Evolutionary conservation across 2,329 filamentous ascomycete species (phyloP).

Genomic region (Phoma sp.): DNA sequence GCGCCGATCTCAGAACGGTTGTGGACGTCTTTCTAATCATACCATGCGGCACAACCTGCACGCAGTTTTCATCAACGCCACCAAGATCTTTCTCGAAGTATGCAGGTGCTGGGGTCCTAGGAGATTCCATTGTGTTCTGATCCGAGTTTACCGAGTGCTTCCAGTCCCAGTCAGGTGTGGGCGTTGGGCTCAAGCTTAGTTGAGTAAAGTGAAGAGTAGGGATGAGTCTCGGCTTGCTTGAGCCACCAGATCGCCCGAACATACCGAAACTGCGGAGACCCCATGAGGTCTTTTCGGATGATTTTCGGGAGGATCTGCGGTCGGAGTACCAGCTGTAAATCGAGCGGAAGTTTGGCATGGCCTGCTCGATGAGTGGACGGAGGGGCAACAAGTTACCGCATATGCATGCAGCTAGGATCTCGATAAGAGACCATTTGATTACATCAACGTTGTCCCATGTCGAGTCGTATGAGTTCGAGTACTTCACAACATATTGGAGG

Average conservation of each 20-base stretch:
- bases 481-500: conserved; percentile 22
- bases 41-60: neutral
- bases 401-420: conserved; percentile 22
- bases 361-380: conserved; percentile 20
- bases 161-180: neutral
- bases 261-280: neutral
- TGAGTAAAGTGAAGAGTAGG: conserved; percentile 14
- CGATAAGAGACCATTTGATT: conserved; percentile 27
- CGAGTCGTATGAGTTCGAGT: conserved; percentile 20
- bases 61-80: neutral
- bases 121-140: neutral
- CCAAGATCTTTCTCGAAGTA: neutral
- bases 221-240: conserved; percentile 7
- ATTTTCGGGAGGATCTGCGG: conserved; percentile 9
- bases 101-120: neutral
- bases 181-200: neutral
- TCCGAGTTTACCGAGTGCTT: neutral
- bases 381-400: conserved; percentile 25
- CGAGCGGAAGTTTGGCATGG: conserved; percentile 15
- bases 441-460: conserved; percentile 29
- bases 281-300: conserved; percentile 8
- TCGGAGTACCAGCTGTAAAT: conserved; percentile 12
- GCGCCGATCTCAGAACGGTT: neutral
- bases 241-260: neutral
- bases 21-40: conserved; percentile 1